Base-by-base conservation (phyloP, 495 filamentous ascomycete species). In the Neurospora tetrasperma region DNA sequence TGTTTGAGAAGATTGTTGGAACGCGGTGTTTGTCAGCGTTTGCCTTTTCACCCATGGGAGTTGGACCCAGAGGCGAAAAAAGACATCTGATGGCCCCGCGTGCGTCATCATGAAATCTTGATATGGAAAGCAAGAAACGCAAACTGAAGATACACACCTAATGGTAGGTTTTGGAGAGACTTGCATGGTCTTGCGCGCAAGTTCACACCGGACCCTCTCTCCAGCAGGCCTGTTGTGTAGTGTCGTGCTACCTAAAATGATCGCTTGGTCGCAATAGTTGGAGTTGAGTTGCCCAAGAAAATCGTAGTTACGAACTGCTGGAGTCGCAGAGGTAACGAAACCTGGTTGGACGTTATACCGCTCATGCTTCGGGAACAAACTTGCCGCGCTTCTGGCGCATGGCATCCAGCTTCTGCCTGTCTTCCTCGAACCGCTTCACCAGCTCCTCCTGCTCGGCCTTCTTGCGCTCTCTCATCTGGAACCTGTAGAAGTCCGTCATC, bases 401-500 rank as follows among this genome's bases (percentile, higher is more conserved):
- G 41, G 85, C 88, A 72, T 81, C 82, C 31, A 93, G 84, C 82
- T 84, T 89, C 82, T 80, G 75, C 80, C 84, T 83, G 81, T 92
- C 91, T 75, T 89, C 85, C 71, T 92, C 89, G 78, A 92, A 92
- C 72, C 82, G 82, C 79, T 82, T 85, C 71, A 90, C 78, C 77
- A 97, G 81, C 74, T 92, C 88, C 23, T 86, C 85, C 80, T 93
- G 92, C 75, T 89, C 87, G 76, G 89, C 89, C 87, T 99, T 99
- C 84, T 89, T 89, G 84, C 90, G 91, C 85, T 98, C 94, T 69
- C 95, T 83, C 75, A 88, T 86, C 87, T 99, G 96, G 85, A 98
- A 99, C 73, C 94, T 89, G 54, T 99, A 99, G 80, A 99, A 98
- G 77, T 93, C 91, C 42, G 88, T 87, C 75, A 89, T 81, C 9